These are phyloP conservation scores for Rhinocladiella similis DNA, from an alignment of 2,329 filamentous ascomycete genomes.

Conservation along the genomic window DNA sequence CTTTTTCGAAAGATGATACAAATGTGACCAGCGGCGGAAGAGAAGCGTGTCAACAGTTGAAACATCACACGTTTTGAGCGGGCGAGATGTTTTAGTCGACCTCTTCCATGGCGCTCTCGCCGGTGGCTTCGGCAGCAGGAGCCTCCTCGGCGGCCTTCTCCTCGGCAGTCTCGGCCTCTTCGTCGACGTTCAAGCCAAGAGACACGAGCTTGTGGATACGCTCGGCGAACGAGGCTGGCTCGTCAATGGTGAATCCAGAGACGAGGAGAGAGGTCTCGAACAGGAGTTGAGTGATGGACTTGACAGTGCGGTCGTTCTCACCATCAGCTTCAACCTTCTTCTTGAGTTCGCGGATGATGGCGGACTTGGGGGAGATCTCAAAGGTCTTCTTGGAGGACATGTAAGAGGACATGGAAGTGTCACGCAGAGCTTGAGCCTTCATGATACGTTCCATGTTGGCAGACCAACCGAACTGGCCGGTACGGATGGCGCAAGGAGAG, in stretches of 20 bases:
- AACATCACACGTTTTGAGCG: too few species aligned
- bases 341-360: slow-evolving; percentile 99
- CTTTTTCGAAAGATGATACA: too few species aligned
- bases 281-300: slow-evolving; percentile 96
- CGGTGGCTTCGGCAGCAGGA: slow-evolving; percentile 63
- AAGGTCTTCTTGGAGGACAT: slow-evolving; percentile 99
- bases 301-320: slow-evolving; percentile 98
- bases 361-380: slow-evolving; percentile 98
- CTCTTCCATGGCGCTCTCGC: slow-evolving; percentile 99
- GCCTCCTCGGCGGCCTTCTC: slow-evolving; percentile 58
- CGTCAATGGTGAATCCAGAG: slow-evolving; percentile 99
- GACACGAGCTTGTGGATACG: slow-evolving; percentile 99
- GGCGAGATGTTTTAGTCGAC: slow-evolving; percentile 72
- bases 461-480: slow-evolving; percentile 99
- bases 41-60: too few species aligned
- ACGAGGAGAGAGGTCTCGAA: slow-evolving; percentile 99
- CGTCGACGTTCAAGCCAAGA: slow-evolving; percentile 94
- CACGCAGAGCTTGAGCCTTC: slow-evolving; percentile 99
- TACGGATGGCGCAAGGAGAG: slow-evolving; percentile 97
- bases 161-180: slow-evolving; percentile 73
- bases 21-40: too few species aligned
- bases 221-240: slow-evolving; percentile 96
- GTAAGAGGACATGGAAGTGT: slow-evolving; percentile 99
- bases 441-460: slow-evolving; percentile 99
- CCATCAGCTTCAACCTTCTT: slow-evolving; percentile 97